Evolutionary conservation across 805 yeast genomes (phyloP).

Genomic region (Metschnikowia anglica): DNA sequence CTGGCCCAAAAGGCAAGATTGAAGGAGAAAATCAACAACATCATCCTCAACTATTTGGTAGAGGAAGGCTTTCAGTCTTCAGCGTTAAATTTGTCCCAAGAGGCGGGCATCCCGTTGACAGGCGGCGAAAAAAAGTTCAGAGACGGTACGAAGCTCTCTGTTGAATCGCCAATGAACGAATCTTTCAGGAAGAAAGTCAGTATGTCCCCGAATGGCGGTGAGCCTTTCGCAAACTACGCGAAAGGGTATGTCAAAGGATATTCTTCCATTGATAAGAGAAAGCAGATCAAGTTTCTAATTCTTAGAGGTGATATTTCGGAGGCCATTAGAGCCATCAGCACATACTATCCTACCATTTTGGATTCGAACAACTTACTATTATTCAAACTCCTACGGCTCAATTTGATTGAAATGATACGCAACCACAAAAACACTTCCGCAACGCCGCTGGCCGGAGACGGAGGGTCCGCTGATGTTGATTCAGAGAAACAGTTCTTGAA

Average conservation of each 20-base stretch:
- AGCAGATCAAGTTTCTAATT: constrained; percentile 51
- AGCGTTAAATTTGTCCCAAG: constrained; percentile 59
- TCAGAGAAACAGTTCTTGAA: constrained; percentile 51
- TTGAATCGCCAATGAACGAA: not conserved
- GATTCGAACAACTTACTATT: constrained; percentile 65
- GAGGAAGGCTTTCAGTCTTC: constrained; percentile 77
- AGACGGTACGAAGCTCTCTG: not conserved
- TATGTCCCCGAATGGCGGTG: not conserved
- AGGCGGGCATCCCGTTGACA: constrained; percentile 39
- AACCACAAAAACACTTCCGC: constrained; percentile 28
- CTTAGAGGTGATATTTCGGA: constrained; percentile 58
- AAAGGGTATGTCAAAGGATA: constrained; percentile 34
- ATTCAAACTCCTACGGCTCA: constrained; percentile 69
- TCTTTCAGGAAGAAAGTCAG: no score
- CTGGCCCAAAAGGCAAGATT: constrained; percentile 19
- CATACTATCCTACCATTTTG: constrained; percentile 60
- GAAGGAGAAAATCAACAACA: constrained; percentile 44
- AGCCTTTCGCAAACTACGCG: not conserved
- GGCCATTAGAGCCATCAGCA: constrained; percentile 58
- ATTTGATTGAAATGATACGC: constrained; percentile 78
- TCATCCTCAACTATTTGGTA: constrained; percentile 71
- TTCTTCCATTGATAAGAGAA: constrained; percentile 52
- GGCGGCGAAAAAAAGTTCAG: not conserved
- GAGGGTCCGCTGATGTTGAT: not conserved
- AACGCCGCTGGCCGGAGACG: constrained; percentile 8